A percentile compares a stretch with the other conserved stretches of the same genome.
phyloP scores from a whole-genome alignment of 2,329 filamentous ascomycete genomes.

The Alternaria conjuncta region DNA sequence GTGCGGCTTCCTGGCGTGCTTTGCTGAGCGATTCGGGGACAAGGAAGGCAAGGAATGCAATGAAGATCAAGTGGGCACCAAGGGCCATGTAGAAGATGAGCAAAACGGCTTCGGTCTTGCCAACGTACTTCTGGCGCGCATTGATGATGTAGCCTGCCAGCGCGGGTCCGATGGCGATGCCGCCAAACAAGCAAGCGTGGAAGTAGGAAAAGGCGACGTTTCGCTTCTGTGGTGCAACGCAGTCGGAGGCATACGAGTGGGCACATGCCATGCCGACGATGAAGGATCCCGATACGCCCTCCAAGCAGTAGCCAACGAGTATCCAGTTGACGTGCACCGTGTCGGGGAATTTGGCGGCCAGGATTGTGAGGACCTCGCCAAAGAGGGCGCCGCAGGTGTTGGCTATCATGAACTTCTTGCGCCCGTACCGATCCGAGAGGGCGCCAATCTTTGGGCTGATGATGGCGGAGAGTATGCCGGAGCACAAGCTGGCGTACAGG shows the following conservation, averaged over 20 bases:
- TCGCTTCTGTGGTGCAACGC: slow-evolving; percentile 78
- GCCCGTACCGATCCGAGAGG: slow-evolving; percentile 85
- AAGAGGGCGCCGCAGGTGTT: slow-evolving; percentile 76
- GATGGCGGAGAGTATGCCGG: slow-evolving; percentile 79
- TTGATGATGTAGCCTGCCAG: slow-evolving; percentile 81
- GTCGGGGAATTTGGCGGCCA: slow-evolving; percentile 78
- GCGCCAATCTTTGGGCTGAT: slow-evolving; percentile 83
- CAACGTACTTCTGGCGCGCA: slow-evolving; percentile 37
- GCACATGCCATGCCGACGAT: slow-evolving; percentile 79
- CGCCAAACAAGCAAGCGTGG: slow-evolving; percentile 85
- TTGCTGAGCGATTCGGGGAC: slow-evolving; percentile 86
- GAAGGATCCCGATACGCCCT: slow-evolving; percentile 88
- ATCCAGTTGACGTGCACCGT: slow-evolving; percentile 78
- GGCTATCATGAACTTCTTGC: slow-evolving; percentile 75
- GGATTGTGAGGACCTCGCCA: slow-evolving; percentile 77
- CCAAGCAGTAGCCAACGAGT: slow-evolving; percentile 75
- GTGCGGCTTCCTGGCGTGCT: slow-evolving; percentile 72
- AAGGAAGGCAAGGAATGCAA: slow-evolving; percentile 71
- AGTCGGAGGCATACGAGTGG: slow-evolving; percentile 89
- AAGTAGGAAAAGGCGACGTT: slow-evolving; percentile 88
- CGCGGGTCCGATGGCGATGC: slow-evolving; percentile 86
- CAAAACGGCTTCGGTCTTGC: slow-evolving; percentile 72
- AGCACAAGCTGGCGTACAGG: slow-evolving; percentile 74
- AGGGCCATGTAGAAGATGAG: slow-evolving; percentile 86
- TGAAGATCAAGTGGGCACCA: slow-evolving; percentile 74